Evolutionary conservation across 805 yeast species (phyloP), one percentile per base, ranked within the genome.

Genomic region (Candida parachauliodes): DNA sequence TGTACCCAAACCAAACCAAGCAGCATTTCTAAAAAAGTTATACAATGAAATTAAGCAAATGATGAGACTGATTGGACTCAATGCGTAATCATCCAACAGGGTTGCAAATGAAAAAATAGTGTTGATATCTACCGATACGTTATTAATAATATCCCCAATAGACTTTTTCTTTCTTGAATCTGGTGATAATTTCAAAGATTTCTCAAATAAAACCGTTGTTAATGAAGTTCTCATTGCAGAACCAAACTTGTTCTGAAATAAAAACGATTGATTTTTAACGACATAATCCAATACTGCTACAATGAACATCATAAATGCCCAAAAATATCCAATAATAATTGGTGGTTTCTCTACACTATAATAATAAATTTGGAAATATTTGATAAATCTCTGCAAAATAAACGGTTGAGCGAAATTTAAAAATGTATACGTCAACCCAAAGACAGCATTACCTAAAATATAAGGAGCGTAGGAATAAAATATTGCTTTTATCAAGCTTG

Each of bases 71-170:
- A 60, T 28, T 11, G 65, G 60, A 29, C 51, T 51, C 8, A 50
- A 41, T 5, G 56, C 23, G 19, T 32, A 25, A 18, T 47, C 51
- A 34, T 43, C 42, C 10, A 50, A 24, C 5, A 21, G 9, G 17
- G 34, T 22, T 16, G 41, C 29, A 21, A 36, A 40, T 23, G 34
- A 28, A 20, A 25, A 40, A 8, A 37, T 30, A 21, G 49, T 24
- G 28, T 48, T 54, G 27, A 49, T 49, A 48, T 62, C 68, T 39
- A 56, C 55, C 9, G 67, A 49, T 29, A 61, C 40, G 35, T 59
- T 52, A 44, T 55, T 61, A 19, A 62, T 50, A 34, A 62, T 55
- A 36, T 60, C 66, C 40, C 67, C 65, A 4, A 58, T 54, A 6
- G 62, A 37, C 39, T 57, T 60, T 25, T 50, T 43, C 41, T 52